Conservation (phyloP, 2,329 filamentous ascomycete genomes). For the Fusarium sp. region DNA sequence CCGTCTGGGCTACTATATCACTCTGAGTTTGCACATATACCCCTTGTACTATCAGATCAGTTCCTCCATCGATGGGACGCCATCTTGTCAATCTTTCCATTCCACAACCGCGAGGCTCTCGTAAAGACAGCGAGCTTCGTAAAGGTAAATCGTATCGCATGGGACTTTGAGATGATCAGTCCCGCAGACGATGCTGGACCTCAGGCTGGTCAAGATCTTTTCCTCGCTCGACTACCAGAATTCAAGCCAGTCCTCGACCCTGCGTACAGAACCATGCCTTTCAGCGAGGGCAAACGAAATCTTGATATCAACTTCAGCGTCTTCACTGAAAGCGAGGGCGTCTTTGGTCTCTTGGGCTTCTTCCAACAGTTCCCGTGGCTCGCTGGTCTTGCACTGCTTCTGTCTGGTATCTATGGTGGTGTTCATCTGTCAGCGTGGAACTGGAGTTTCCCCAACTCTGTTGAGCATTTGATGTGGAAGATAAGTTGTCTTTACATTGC, state of each 20-base stretch:
- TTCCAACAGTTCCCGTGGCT: constrained; percentile 1
- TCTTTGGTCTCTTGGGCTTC: constrained; percentile 1
- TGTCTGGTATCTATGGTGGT: neutral
- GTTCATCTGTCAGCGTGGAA: constrained; percentile 1
- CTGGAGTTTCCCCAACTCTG: neutral
- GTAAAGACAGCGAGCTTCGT: neutral
- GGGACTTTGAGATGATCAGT: neutral
- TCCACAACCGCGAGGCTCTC: neutral
- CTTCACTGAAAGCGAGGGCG: neutral
- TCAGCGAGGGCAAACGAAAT: neutral
- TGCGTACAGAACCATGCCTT: constrained; percentile 5
- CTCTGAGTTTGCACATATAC: neutral
- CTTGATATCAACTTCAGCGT: constrained; percentile 1
- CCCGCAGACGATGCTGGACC: neutral
- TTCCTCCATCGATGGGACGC: neutral
- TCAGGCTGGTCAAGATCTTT: neutral
- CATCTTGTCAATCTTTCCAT: neutral
- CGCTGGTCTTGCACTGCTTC: neutral
- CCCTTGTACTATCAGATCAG: neutral
- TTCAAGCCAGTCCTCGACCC: neutral
- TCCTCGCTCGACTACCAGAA: neutral
- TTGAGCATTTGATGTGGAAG: neutral
- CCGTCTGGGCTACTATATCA: constrained; percentile 3
- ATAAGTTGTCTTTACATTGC: neutral
- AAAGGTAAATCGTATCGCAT: neutral